Base-by-base conservation (phyloP, 2,329 filamentous ascomycete species). In the Paramyrothecium sp. region DNA sequence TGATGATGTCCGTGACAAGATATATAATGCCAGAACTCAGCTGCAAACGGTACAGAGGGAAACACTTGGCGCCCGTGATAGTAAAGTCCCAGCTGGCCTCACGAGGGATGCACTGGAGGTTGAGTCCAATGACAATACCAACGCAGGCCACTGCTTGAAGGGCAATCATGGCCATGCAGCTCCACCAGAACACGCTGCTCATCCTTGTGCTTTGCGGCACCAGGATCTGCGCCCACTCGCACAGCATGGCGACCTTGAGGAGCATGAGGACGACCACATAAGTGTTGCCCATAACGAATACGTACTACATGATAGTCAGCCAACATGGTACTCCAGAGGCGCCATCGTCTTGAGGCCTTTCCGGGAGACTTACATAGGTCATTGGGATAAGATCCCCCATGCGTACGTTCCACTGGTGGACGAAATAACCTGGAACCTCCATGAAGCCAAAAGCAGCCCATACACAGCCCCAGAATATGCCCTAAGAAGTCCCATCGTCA, bases 181-280 rank as follows among this genome's bases (percentile, higher is more conserved):
- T 69, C 69, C 68, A 74, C 68, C 71, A 77, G 55, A 76, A 75
- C 7, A 57, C 20, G 33, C 58, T 71, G 8, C 62, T 64, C 16
- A 38, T 55, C 7, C 54, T 46, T 2, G 53, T 58, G 20, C 63
- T 63, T 33, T 48, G 54, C 1, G 69, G 64, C 7, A 71, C 69
- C 49, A 78, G 73, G 5, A 76, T 60, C 7, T 70, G 66, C n/a
- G 65, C 67, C 77, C 78, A 80, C 55, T 80, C 75, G 10, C 76
- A 50, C 13, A 80, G 65, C 51, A 80, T 77, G 13, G 73, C 72
- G 2, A 66, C 67, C 56, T 78, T 79, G 54, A 78, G 58, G 7
- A 75, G 64, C 0, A 73, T 71, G 1, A 78, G 68, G 19, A 69
- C 67, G 34, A 70, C 66, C 0, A 68, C 71, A 58, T 78, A 78